Evolutionary conservation across 768 basidiomycete genomes (phyloP), one percentile per base, ranked within the genome.

Genomic region (Psilocybe sp.): DNA sequence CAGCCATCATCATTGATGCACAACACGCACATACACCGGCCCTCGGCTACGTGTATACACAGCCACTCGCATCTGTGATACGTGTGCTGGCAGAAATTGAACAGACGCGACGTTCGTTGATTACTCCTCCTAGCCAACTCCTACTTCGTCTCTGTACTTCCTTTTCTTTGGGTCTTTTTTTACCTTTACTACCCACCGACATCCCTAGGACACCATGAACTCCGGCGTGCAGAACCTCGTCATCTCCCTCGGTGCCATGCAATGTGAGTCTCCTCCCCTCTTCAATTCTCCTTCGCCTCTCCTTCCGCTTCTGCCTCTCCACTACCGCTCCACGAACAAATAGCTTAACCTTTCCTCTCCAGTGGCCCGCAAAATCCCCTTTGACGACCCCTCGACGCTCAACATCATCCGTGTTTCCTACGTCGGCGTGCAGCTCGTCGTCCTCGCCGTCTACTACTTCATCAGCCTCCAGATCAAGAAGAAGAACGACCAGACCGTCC

Each of bases 401-500:
- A 72, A 75, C 64, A 90, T 89, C 62, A 89, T 94, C 50, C 88
- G 95, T 42, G 73, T 89, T 40, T 92, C 82, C 20, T 98, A 98
- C 64, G 81, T 90, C 51, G 64, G 76, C 15, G 78, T 82, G 12
- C 94, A 97, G 70, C 62, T 82, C 54, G 47, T 90, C 61, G 78
- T 85, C 13, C 69, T 98, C 40, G 84, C 69, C 34, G 67, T 80
- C 15, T 97, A 95, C 77, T 95, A 87, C 77, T 93, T 79, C 60
- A 74, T 86, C 47, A 89, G 12, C 49, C 52, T 41, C 15, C 55
- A 97, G 92, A 84, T 98, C 69, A 95, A 91, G 78, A 71, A 80
- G 62, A 95, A 94, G 82, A 98, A 98, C 61, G 96, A 99, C 72
- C 81, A 87, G 67, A 92, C 92, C 1, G 91, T 96, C 20, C 76